Conservation (phyloP, 2,329 filamentous ascomycete species). For the Scopulariopsis brevicaulis region DNA sequence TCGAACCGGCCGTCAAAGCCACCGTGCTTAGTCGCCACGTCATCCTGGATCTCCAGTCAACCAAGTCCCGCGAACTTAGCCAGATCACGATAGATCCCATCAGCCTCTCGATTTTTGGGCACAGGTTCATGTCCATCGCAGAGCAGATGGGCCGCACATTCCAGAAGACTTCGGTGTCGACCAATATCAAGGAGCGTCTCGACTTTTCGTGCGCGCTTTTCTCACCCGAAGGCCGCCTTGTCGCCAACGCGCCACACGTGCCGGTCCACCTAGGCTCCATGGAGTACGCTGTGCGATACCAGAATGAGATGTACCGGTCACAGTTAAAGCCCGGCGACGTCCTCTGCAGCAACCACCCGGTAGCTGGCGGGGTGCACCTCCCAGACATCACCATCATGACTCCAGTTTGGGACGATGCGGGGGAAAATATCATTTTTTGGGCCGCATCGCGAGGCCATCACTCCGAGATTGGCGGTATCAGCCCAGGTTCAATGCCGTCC, state of each 20-base stretch:
- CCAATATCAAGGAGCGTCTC: constrained; percentile 70
- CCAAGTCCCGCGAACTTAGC: background rate
- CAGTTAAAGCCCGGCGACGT: constrained; percentile 21
- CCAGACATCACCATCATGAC: constrained; percentile 25
- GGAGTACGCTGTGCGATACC: constrained; percentile 67
- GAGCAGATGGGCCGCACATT: constrained; percentile 73
- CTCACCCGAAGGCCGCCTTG: constrained; percentile 59
- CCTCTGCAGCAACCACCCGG: constrained; percentile 21
- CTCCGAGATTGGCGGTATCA: constrained; percentile 56
- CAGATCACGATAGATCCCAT: constrained; percentile 18
- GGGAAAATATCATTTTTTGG: constrained; percentile 15
- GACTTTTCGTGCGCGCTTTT: constrained; percentile 78
- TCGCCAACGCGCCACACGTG: constrained; percentile 66
- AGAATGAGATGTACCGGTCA: constrained; percentile 52
- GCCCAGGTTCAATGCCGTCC: constrained; percentile 75
- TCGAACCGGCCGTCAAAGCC: constrained; percentile 32
- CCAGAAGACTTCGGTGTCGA: constrained; percentile 69
- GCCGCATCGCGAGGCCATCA: constrained; percentile 19
- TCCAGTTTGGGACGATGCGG: constrained; percentile 28
- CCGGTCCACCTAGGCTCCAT: constrained; percentile 69
- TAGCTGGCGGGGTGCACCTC: constrained; percentile 24
- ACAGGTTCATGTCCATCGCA: constrained; percentile 75
- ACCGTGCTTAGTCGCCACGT: constrained; percentile 22
- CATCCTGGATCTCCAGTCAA: constrained; percentile 17
- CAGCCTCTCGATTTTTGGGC: constrained; percentile 64